Evolutionary conservation across 306 rosid species (phyloP), one percentile per base, ranked within the genome.

Genomic region (Biancaea sappan): DNA sequence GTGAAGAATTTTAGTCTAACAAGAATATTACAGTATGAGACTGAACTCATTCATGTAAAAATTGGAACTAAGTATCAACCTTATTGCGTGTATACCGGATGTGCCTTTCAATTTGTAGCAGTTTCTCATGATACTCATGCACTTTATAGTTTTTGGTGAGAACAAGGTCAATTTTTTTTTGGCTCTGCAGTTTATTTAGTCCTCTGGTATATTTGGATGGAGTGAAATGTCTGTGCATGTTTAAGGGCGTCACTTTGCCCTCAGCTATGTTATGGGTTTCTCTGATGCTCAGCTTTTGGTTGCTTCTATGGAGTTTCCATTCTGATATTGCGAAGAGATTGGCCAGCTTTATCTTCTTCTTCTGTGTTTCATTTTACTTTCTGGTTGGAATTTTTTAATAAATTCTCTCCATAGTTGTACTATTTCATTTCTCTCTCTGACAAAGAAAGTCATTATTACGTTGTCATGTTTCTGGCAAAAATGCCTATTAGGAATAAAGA

Each of bases 401-500:
- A 3, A 52, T 6, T 35, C 1, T 52, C 34, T 25, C 16, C 3
- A 54, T 54, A 54, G 61, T 54, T 54, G 6, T 12, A 1, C 8
- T 12, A 10, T 54, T 34, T 54, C 8, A 25, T 54, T 54, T 22
- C 61, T 24, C 59, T n/a, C 62, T 14, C 37, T 16, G 14, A 56
- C 31, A 54, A 24, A 54, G 24, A 34, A 11, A 29, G 9, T 56
- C 35, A 35, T 13, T 25, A 31, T 14, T 2, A 29, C 5, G 22
- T 15, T n/a, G 15, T 8, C 65, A 34, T n/a, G 40, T 16, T 11
- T 52, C 29, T 5, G 14, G 19, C 4, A 14, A 0, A 0, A 5
- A 5, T 28, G 38, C 43, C 25, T 14, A n/a, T 59, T 69, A 24
- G 57, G 64, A 75, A 58, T 75, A 58, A 25, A 38, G 50, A 25